phyloP scores from a whole-genome alignment of 2,329 filamentous ascomycete genomes.

The Epichloe baconii region DNA sequence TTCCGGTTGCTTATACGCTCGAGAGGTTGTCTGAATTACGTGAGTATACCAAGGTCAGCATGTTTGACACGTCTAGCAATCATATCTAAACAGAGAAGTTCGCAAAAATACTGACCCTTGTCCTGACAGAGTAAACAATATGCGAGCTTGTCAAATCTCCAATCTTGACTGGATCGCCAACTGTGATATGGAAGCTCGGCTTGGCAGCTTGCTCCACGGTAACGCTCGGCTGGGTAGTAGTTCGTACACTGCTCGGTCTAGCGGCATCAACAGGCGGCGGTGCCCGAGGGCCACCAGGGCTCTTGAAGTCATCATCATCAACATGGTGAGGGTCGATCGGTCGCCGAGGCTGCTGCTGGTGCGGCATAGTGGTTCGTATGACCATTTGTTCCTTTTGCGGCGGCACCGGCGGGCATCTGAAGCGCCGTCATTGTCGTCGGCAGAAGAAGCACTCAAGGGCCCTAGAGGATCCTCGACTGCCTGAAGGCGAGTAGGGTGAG shows the following conservation, averaged over 20 bases:
- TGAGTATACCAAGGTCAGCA: not conserved
- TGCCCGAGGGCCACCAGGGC: constrained; percentile 39
- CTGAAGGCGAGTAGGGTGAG: constrained; percentile 66
- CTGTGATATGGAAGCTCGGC: constrained; percentile 77
- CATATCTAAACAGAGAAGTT: not conserved
- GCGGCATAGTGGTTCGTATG: constrained; percentile 43
- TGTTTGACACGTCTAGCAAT: not conserved
- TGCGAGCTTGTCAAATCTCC: constrained; percentile 94
- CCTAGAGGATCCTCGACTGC: constrained; percentile 67
- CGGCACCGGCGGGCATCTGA: constrained; percentile 48
- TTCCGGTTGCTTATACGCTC: constrained; percentile 84
- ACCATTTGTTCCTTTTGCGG: constrained; percentile 55
- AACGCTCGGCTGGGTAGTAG: constrained; percentile 58
- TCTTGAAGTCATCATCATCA: constrained; percentile 56
- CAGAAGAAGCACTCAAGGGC: constrained; percentile 54
- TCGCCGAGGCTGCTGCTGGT: constrained; percentile 29
- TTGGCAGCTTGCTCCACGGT: constrained; percentile 89
- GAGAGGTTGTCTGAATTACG: constrained; percentile 67
- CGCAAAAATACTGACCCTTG: constrained; percentile 49
- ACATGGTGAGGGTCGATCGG: constrained; percentile 50
- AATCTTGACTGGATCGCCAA: constrained; percentile 96
- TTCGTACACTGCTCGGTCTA: constrained; percentile 36
- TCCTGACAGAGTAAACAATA: constrained; percentile 92
- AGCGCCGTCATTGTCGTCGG: constrained; percentile 30
- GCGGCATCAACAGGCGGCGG: constrained; percentile 53